Conservation (phyloP, 129 eudicot species). For the Flaveria robusta region DNA sequence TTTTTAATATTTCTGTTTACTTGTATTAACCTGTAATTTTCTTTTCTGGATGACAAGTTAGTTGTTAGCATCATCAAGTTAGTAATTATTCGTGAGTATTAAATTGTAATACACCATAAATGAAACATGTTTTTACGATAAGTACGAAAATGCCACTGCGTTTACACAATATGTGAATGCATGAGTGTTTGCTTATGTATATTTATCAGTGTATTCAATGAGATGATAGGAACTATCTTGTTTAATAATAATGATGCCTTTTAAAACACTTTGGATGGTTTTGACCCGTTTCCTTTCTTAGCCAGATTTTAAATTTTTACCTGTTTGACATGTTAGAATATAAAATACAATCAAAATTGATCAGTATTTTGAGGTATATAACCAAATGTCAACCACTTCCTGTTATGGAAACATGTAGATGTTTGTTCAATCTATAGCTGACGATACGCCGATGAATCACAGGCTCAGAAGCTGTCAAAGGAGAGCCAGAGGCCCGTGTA, state of each 20-base stretch:
- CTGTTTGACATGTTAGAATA: background rate
- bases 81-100: too few relatives aligned
- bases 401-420: background rate
- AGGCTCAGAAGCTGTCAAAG: slow-evolving; percentile 73
- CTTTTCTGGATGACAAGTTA: too few relatives aligned
- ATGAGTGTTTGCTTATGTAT: background rate
- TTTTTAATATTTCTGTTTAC: too few relatives aligned
- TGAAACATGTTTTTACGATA: background rate
- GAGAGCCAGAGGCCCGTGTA: slow-evolving; percentile 89
- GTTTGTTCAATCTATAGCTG: background rate
- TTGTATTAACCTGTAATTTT: too few relatives aligned
- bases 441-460: slow-evolving; percentile 15
- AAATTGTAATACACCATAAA: background rate
- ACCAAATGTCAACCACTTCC: background rate
- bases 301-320: background rate
- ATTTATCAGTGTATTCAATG: background rate
- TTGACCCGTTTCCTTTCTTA: background rate
- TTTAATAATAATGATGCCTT: background rate
- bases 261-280: background rate
- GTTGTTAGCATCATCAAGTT: too few relatives aligned
- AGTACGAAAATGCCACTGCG: background rate
- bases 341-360: background rate
- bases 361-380: background rate
- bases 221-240: background rate
- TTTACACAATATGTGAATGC: background rate